Conservation (phyloP, 2,329 filamentous ascomycete genomes). For the Paramyrothecium roridum region DNA sequence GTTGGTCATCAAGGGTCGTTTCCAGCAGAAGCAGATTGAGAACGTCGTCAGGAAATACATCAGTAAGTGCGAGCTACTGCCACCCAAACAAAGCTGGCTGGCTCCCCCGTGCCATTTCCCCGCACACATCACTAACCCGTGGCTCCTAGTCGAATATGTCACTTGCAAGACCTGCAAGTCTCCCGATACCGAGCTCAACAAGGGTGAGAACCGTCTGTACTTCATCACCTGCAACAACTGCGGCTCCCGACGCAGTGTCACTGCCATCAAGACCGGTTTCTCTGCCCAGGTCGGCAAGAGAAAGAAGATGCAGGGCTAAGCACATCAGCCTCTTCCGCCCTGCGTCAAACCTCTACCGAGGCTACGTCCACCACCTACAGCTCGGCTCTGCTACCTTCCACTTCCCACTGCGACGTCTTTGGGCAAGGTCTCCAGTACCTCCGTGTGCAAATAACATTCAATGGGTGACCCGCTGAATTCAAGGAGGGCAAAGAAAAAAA, state of each 20-base stretch:
- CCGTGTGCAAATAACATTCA: too few species aligned
- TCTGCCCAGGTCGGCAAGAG: slow-evolving; percentile 98
- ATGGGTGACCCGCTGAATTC: too few species aligned
- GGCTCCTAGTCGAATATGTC: slow-evolving; percentile 77
- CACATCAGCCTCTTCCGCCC: slow-evolving; percentile 7
- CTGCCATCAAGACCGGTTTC: slow-evolving; percentile 99
- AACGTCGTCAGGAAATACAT: slow-evolving; percentile 95
- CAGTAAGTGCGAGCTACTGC: slow-evolving; percentile 51
- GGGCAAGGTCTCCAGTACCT: not conserved
- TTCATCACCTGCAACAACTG: slow-evolving; percentile 94
- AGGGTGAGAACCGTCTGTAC: slow-evolving; percentile 98
- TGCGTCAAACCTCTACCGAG: not conserved
- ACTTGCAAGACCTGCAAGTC: slow-evolving; percentile 98
- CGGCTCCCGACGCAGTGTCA: slow-evolving; percentile 80
- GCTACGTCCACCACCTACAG: not conserved
- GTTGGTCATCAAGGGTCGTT: slow-evolving; percentile 97
- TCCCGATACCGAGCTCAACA: slow-evolving; percentile 92
- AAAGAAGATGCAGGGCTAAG: slow-evolving; percentile 86
- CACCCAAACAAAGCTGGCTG: too few species aligned
- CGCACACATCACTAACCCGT: not conserved
- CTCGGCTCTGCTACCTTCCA: slow-evolving; percentile 3
- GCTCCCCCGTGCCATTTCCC: not conserved
- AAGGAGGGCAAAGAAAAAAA: not conserved
- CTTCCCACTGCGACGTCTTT: not conserved
- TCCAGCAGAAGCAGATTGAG: slow-evolving; percentile 99